Base-by-base conservation (phyloP, 2,329 filamentous ascomycete genomes). In the Cucurbitaria berberidis region DNA sequence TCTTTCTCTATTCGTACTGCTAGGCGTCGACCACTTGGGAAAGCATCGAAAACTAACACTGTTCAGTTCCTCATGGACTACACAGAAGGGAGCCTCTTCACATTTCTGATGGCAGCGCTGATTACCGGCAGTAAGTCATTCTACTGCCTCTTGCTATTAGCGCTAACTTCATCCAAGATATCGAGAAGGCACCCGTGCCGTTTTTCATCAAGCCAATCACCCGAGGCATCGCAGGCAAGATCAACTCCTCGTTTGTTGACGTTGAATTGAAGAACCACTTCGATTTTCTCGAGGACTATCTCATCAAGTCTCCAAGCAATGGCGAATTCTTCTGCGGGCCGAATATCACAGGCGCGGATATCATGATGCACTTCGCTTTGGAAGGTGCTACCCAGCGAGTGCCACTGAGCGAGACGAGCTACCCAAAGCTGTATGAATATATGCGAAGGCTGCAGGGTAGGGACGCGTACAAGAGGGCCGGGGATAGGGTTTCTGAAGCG, bases 71-170 rank as follows among this genome's bases (percentile, higher is more conserved):
- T 74, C 29, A 84, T 96, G 81, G 89, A 96, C 72, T 97, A 93
- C 74, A 82, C 85, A 5, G 93, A 97, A 77, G 93, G 93, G 10
- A 90, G 85, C 55, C 76, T 97, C 56, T 95, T 96, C 88, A 83
- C 86, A 0, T 78, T 86, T 42, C 73, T 95, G 57, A 75, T 93
- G 1, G 75, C 90, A 56, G 77, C 81, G 13, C 69, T 95, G 15
- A 76, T 96, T 22, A 77, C 89, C 18, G 69, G 44, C 77, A 78
- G 63, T 39, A 51, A 45, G 55, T 48, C 18, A 13, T 48, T 19
- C 10, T 26, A 26, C 8, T 10, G 2, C 19, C 18, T n/a, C 13
- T 10, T 19, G 24, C 6, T 19, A 18, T n/a, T 18, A 26, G 32
- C 13, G 40, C 47, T 60, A 45, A 59, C 42, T 41, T 5, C 7